Conservation (phyloP, 352 stramenopile genomes). For the Globisporangium echinulatum region DNA sequence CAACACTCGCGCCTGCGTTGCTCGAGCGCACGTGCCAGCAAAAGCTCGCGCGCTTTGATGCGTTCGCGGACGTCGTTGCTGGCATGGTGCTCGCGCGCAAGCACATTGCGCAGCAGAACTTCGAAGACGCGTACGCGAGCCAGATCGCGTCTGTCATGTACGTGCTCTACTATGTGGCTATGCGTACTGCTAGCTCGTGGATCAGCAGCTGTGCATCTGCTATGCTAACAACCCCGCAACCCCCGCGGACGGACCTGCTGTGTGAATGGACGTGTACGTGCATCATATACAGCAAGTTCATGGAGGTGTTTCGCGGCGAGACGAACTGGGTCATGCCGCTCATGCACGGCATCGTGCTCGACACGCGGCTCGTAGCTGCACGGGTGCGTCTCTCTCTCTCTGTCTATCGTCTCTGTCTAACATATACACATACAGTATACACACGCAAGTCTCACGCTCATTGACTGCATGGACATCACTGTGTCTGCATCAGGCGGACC, state of each 20-base stretch:
- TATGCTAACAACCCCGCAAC: not conserved
- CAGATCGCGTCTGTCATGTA: conserved; percentile 75
- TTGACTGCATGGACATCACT: no score
- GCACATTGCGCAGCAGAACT: conserved; percentile 31
- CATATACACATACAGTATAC: not conserved
- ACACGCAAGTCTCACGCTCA: no score
- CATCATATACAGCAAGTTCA: conserved; percentile 57
- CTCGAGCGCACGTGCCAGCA: conserved; percentile 43
- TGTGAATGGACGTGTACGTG: not conserved
- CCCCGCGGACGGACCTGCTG: not conserved
- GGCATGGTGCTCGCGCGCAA: conserved; percentile 64
- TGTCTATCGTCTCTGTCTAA: not conserved
- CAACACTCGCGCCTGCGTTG: conserved; percentile 36
- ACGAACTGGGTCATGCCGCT: conserved; percentile 85
- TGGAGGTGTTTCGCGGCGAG: conserved; percentile 79
- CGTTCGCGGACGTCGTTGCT: conserved; percentile 54
- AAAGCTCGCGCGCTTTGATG: conserved; percentile 49
- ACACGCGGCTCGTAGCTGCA: conserved; percentile 66
- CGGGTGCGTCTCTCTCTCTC: conserved; percentile 22
- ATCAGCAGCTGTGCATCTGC: not conserved
- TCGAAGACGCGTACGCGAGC: conserved; percentile 49
- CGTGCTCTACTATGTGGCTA: not conserved
- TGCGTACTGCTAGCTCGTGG: no score
- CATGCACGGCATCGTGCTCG: conserved; percentile 72
- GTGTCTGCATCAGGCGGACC: conserved; percentile 38